Percentiles rank a stretch among this genome's conserved stretches.
phyloP scores from a whole-genome alignment of 2,329 filamentous ascomycete species.

The Pseudocercospora musae region DNA sequence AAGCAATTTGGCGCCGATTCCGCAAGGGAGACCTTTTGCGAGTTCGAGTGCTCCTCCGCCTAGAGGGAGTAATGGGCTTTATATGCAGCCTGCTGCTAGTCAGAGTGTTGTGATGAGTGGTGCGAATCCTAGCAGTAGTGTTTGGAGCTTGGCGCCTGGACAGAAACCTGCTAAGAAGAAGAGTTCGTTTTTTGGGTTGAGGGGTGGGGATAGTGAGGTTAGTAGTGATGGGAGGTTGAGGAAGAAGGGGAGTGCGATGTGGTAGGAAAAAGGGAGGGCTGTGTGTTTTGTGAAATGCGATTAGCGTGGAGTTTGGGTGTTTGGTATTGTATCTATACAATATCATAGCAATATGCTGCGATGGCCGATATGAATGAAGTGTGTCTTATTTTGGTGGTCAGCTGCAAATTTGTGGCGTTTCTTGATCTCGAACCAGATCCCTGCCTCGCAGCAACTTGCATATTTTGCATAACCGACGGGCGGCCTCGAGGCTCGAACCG shows the following conservation, averaged over 20 bases:
- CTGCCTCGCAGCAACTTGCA: too few species aligned
- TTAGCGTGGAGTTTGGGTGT: constrained; percentile 10
- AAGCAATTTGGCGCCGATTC: constrained; percentile 19
- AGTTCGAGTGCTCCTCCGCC: constrained; percentile 17
- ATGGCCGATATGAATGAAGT: background rate
- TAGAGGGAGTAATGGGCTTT: constrained; percentile 27
- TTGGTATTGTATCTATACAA: background rate
- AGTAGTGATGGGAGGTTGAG: constrained; percentile 31
- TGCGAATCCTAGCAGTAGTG: constrained; percentile 24
- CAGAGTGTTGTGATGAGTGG: constrained; percentile 35
- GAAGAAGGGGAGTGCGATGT: constrained; percentile 47
- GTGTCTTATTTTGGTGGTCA: background rate
- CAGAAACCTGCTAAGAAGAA: constrained; percentile 32
- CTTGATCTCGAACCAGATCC: too few species aligned
- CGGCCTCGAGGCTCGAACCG: too few species aligned
- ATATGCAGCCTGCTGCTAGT: constrained; percentile 31
- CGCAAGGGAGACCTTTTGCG: constrained; percentile 21
- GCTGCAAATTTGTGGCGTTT: background rate
- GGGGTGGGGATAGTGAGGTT: constrained; percentile 31
- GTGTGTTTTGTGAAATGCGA: background rate
- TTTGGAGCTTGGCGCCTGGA: constrained; percentile 7
- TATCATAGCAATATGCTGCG: background rate
- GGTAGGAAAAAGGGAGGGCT: constrained; percentile 24
- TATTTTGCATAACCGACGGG: too few species aligned
- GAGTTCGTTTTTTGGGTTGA: constrained; percentile 38